phyloP scores from a whole-genome alignment of 2,329 filamentous ascomycete species.

The Pseudovirgaria hyperparasitica region DNA sequence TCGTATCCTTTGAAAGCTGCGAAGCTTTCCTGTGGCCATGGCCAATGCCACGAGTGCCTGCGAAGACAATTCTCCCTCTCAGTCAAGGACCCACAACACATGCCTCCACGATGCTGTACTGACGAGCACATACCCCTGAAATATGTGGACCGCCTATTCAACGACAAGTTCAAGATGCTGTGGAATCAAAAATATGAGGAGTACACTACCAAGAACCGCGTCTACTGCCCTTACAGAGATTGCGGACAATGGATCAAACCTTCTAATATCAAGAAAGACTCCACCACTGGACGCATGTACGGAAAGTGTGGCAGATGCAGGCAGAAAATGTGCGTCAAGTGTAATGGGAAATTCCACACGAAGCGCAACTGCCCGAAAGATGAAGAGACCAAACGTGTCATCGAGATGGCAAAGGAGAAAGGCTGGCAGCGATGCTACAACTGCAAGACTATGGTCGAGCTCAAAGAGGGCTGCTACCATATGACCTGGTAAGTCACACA shows the following conservation, averaged over 20 bases:
- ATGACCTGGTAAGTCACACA: conserved; percentile 60
- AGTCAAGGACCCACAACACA: conserved; percentile 62
- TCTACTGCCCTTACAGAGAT: conserved; percentile 61
- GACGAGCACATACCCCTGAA: conserved; percentile 59
- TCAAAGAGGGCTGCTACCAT: conserved; percentile 75
- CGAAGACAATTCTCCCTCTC: conserved; percentile 64
- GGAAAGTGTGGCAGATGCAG: conserved; percentile 60
- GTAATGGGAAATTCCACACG: conserved; percentile 61
- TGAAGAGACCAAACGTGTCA: conserved; percentile 49
- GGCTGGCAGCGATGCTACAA: conserved; percentile 67
- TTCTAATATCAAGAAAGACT: conserved; percentile 47
- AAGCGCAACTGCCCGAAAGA: conserved; percentile 57
- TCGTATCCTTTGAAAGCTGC: conserved; percentile 50
- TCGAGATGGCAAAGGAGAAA: conserved; percentile 51
- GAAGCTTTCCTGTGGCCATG: conserved; percentile 65
- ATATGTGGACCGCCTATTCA: conserved; percentile 65
- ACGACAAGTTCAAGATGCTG: conserved; percentile 56
- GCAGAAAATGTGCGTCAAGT: conserved; percentile 61
- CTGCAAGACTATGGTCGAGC: conserved; percentile 62
- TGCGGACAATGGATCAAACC: conserved; percentile 77
- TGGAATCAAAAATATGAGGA: conserved; percentile 78
- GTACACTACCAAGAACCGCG: conserved; percentile 57
- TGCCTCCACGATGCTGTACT: conserved; percentile 77
- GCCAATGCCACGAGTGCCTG: conserved; percentile 69
- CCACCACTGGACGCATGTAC: conserved; percentile 41